Percentiles rank a stretch among this genome's conserved stretches.
These are phyloP conservation scores for Fusarium azukiicola DNA, from an alignment of 2,329 filamentous ascomycete genomes.

Conservation along the genomic window DNA sequence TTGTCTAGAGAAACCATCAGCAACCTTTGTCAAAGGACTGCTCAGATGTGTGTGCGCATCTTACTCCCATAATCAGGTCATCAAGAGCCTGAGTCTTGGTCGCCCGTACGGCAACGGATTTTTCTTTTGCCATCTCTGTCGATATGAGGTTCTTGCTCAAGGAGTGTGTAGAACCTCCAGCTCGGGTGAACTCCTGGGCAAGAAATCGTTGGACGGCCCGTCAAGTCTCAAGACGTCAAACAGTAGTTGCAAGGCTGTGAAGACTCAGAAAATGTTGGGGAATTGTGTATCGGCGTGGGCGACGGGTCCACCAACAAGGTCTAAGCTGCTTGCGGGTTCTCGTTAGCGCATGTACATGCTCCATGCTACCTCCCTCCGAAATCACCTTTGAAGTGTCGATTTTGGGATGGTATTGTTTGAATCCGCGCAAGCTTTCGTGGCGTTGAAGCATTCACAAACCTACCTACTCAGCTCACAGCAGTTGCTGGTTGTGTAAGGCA, in stretches of 20 bases:
- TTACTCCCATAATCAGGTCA: conserved; percentile 77
- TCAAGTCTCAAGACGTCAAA: conserved; percentile 11
- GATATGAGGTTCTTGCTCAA: neutral
- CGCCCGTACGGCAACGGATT: conserved; percentile 30
- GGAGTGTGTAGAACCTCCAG: too few species aligned
- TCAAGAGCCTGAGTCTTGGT: conserved; percentile 63
- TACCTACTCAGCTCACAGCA: neutral
- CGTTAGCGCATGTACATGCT: conserved; percentile 22
- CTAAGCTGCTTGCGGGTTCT: conserved; percentile 3
- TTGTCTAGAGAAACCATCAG: conserved; percentile 78
- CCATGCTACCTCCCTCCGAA: conserved; percentile 25
- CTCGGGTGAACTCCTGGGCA: neutral
- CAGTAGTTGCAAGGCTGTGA: conserved; percentile 19
- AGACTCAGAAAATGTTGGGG: conserved; percentile 31
- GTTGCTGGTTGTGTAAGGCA: conserved; percentile 4
- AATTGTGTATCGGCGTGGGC: conserved; percentile 37
- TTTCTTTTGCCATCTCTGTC: conserved; percentile 44
- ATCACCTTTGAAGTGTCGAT: conserved; percentile 18
- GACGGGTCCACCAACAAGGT: conserved; percentile 17
- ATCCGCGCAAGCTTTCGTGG: neutral
- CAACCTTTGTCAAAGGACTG: neutral
- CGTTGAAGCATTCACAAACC: neutral
- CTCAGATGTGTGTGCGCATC: conserved; percentile 42
- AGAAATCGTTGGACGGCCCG: neutral
- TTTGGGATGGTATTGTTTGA: conserved; percentile 10